Evolutionary conservation across 345 rosid genomes (phyloP), one percentile per base, ranked within the genome.

Genomic region (Chamaenerion angustifolium): DNA sequence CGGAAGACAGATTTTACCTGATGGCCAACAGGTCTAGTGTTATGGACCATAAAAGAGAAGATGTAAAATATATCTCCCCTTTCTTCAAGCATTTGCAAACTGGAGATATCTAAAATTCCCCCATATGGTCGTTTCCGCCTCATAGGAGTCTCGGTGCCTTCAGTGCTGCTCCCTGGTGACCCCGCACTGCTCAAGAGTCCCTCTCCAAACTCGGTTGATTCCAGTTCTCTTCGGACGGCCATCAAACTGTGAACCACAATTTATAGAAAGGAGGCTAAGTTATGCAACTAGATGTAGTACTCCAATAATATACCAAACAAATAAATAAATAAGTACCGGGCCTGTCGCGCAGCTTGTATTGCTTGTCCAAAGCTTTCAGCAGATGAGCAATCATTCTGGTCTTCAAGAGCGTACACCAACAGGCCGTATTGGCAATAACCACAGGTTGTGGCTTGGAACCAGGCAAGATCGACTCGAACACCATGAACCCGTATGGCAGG

Each of bases 361-460:
- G 69, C 63, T 57, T 62, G 76, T 40, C 60, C 68, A 52, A 62
- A 68, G 65, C 72, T 67, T 53, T 67, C 75, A 17, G 68, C 55
- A 45, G 68, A 71, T 55, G 76, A 63, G 56, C 78, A 60, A 43
- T 67, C 75, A 65, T 53, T 56, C 54, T 76, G 45, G 55, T 46
- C 52, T 49, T 61, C 69, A 51, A 71, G 45, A 56, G 75, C 66
- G 41, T 75, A 76, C 57, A 82, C 96, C 67, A 92, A 76, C 60
- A 87, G 68, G 64, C 98, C 98, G 57, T 86, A 76, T 61, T 92
- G 98, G 79, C 82, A 92, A 71, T 87, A 87, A 62, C 96, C 96
- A 55, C 96, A 92, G 59, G 98, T 92, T 61, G 96, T 83, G 41
- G 94, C 89, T 71, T 92, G 98, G 71, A 92, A 92, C 98, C 98